These are phyloP conservation scores for Pouteria glomerata DNA, from an alignment of 148 eudicot genomes.

Conservation along the genomic window DNA sequence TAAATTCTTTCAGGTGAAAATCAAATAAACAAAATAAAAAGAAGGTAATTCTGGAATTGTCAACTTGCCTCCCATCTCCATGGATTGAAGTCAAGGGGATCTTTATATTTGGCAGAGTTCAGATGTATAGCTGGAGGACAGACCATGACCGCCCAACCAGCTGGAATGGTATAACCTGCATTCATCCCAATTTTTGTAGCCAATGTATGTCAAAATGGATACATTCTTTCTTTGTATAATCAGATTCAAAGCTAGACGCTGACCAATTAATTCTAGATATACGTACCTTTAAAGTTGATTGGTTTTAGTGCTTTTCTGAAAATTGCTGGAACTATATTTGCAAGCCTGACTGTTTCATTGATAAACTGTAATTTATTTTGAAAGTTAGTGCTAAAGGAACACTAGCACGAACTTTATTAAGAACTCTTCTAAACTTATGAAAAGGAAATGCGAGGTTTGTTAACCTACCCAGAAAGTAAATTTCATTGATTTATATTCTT, in stretches of 20 bases:
- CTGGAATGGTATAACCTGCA: slow-evolving; percentile 81
- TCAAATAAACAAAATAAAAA: neutral
- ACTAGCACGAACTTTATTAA: neutral
- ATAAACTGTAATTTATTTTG: slow-evolving; percentile 47
- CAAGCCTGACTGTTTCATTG: slow-evolving; percentile 80
- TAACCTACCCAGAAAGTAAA: slow-evolving; percentile 74
- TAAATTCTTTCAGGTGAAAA: neutral
- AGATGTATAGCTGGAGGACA: slow-evolving; percentile 90
- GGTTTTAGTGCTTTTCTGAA: slow-evolving; percentile 69
- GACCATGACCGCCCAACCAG: slow-evolving; percentile 87
- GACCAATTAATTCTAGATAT: neutral
- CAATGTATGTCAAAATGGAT: slow-evolving; percentile 13
- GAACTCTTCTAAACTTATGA: no score
- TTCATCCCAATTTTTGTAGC: slow-evolving; percentile 1
- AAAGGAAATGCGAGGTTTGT: neutral
- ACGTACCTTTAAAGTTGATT: slow-evolving; percentile 54
- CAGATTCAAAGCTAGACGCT: neutral
- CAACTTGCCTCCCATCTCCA: slow-evolving; percentile 76
- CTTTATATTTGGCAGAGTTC: slow-evolving; percentile 52
- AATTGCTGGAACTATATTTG: slow-evolving; percentile 76
- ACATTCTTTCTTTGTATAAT: neutral
- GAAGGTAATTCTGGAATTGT: neutral
- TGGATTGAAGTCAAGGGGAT: slow-evolving; percentile 81
- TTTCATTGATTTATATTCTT: slow-evolving; percentile 77
- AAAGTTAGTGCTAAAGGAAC: slow-evolving; percentile 2